Evolutionary conservation across 306 rosid genomes (phyloP), one percentile per base, ranked within the genome.

Genomic region (Lathyrus sativus): DNA sequence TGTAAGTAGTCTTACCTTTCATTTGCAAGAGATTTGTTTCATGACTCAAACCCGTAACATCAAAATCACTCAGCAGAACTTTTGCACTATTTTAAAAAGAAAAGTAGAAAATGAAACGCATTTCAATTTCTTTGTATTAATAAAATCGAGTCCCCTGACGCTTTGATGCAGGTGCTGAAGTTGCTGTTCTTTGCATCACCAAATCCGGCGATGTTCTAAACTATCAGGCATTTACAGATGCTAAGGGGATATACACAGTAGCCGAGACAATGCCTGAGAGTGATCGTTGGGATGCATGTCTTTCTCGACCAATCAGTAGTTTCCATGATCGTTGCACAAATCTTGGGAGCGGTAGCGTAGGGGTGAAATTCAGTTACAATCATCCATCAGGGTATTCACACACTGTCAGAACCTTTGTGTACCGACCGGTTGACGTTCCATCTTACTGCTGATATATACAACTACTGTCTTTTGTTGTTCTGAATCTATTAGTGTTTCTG

Each of bases 231-330:
- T 93, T 93, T 83, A 86, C 96, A 5, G 78, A 93, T 62, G 74
- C 81, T 0, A 93, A 72, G 73, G 98, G 98, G 54, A 61, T 83
- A 56, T 93, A 90, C 81, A 80, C 93, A 0, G 96, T 93, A 45
- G 97, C 97, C 0, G 97, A 93, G 82, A 93, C 97, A 0, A 90
- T 90, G 96, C 96, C 98, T 0, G 96, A 88, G 83, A 93, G 90
- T 12, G 96, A 90, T 68, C 88, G 98, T 4, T 93, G 97, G 97
- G 98, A 93, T 42, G 95, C 95, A 2, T 93, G 97, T 72, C 95
- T 93, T 19, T 91, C 97, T 11, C 91, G 98, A 31, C 98, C 98
- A 1, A 90, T 90, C 72, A 88, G 90, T 68, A 88, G 97, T 76
- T 93, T 90, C 82, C 98, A 93, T 31, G 87, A 86, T 70, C 89